Base-by-base conservation (phyloP, 192 early-diverging fungal species). In the Dispira simplex region DNA sequence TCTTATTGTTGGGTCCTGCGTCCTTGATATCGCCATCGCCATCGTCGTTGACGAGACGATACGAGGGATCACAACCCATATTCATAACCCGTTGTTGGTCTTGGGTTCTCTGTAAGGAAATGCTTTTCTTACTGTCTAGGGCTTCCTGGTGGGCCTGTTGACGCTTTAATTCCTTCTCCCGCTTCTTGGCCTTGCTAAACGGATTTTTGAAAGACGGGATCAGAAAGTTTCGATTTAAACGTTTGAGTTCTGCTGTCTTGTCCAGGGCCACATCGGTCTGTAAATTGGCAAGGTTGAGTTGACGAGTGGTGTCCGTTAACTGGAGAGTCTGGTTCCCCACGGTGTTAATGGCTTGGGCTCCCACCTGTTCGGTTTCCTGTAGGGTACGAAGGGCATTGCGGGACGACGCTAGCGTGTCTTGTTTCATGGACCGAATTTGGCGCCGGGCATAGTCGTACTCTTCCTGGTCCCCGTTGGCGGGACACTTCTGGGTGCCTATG, bases 211-310 rank as follows among this genome's bases (percentile, higher is more conserved):
- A 63, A 18, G 77, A 76, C 46, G 79, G 76, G 10, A 78, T 74
- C 68, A 82, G 79, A 60, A 84, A 82, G 18, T 78, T 79, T n/a
- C 79, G 74, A 54, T 84, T 84, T 12, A 84, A 64, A 65, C 80
- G 73, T 64, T 82, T 84, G 55, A 84, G 71, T 66, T 82, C 79
- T 11, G 65, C 65, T 21, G 82, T 79, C 64, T 80, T 78, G 4
- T 66, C 64, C 11, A 73, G 67, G 25, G 82, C 78, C 21, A 75
- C 71, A 26, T 82, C 79, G 23, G 82, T 74, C 67, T 82, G 75
- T 45, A 77, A 76, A 44, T 79, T 77, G 27, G 82, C 79, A 43
- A 78, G 67, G 62, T 82, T 81, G 14, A 84, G 62, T 58, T 76
- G 75, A 18, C 79, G 72, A 53, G 80, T 73, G 12, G 80, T 44